Evolutionary conservation across 768 basidiomycete species (phyloP), one percentile per base, ranked within the genome.

Genomic region (Naematelia encephala): DNA sequence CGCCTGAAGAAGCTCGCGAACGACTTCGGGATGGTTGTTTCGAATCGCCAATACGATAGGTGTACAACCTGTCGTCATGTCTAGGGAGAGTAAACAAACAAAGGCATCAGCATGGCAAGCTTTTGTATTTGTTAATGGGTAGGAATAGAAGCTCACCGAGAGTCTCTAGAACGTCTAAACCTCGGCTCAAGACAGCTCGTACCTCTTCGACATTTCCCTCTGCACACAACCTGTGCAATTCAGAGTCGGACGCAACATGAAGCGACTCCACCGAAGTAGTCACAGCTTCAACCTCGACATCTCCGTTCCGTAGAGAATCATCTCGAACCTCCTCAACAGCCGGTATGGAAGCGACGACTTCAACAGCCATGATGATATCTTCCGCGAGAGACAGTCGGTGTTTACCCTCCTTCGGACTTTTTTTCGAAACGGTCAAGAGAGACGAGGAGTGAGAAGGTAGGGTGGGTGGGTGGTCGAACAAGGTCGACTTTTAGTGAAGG

Each of bases 21-120:
- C 73, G n/a, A 75, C 64, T 11, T 74, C 73, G 53, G 61, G 59
- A 51, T 77, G 70, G 51, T 68, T 68, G 55, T 57, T 60, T 49
- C 74, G 68, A 47, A 77, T 74, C 29, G 73, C 75, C 28, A 72
- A 67, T 28, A 77, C 67, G 57, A 77, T 75, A 14, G 75, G 75
- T 10, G 73, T 77, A 45, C 70, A 71, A 3, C 75, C 75, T 12
- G 75, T 73, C 19, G 59, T 56, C 13, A 62, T 51, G 56, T 77
- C 73, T 74, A 47, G 13, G 29, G 22, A 5, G 8, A 0, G 22
- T 43, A 14, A 11, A 51, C 16, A 56, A 52, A 21, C 21, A 25
- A 19, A 29, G 27, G 28, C 8, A 39, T n/a, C n/a, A n/a, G n/a
- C n/a, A n/a, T n/a, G n/a, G n/a, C n/a, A n/a, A n/a, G n/a, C n/a